A percentile compares a stretch with the other conserved stretches of the same genome.
These are phyloP conservation scores for Penicillium sclerotigenum DNA, from an alignment of 2,329 filamentous ascomycete species.

Conservation along the genomic window DNA sequence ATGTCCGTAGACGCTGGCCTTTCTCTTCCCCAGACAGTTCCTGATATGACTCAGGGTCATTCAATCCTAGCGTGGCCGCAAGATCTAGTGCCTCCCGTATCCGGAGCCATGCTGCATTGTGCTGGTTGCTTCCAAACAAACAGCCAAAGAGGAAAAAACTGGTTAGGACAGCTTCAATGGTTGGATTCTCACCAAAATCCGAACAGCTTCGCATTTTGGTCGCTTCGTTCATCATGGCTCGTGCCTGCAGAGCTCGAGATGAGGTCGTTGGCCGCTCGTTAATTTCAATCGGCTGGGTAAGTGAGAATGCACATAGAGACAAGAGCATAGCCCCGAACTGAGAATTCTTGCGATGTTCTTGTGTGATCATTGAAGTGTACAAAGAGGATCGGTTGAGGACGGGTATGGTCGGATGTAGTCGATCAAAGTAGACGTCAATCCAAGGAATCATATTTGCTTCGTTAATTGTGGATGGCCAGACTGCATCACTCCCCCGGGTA, in stretches of 20 bases:
- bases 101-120: slow-evolving; percentile 75
- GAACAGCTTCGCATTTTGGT: slow-evolving; percentile 45
- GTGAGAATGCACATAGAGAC: slow-evolving; percentile 43
- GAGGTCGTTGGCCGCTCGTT: slow-evolving; percentile 39
- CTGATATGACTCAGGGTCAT: slow-evolving; percentile 40
- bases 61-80: slow-evolving; percentile 41
- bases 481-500: slow-evolving; percentile 23
- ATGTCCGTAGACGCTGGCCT: slow-evolving; percentile 39
- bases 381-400: slow-evolving; percentile 41
- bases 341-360: slow-evolving; percentile 43
- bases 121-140: slow-evolving; percentile 67
- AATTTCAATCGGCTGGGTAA: slow-evolving; percentile 47
- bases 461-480: slow-evolving; percentile 41
- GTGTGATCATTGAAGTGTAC: slow-evolving; percentile 43
- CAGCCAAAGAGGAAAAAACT: slow-evolving; percentile 75
- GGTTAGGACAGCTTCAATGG: slow-evolving; percentile 52
- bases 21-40: slow-evolving; percentile 37
- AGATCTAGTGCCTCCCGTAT: slow-evolving; percentile 63
- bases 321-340: slow-evolving; percentile 46
- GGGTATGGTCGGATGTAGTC: slow-evolving; percentile 44
- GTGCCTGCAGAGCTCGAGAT: slow-evolving; percentile 38
- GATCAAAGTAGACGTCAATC: slow-evolving; percentile 47
- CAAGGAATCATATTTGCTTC: slow-evolving; percentile 43
- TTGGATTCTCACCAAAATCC: slow-evolving; percentile 42
- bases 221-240: slow-evolving; percentile 44